A percentile compares a stretch with the other conserved stretches of the same genome.
Evolutionary conservation across 345 rosid species (phyloP).

Genomic region (Eucalyptus pauciflora): DNA sequence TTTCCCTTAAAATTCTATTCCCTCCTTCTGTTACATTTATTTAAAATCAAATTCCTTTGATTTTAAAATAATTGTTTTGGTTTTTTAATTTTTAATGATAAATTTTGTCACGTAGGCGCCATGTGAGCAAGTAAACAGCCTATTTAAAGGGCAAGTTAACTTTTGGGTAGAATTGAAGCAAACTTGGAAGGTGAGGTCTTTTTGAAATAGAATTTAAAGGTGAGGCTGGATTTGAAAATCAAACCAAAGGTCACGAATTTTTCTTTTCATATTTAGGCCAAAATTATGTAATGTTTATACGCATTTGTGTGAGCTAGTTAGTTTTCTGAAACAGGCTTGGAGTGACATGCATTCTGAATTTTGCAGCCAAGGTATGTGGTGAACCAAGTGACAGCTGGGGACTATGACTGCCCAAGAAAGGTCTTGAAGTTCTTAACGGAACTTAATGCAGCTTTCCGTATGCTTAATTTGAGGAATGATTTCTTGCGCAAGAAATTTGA

Average conservation of each 20-base stretch:
- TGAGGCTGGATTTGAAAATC: not conserved
- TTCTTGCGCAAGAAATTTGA: slow-evolving; percentile 96
- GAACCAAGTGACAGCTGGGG: slow-evolving; percentile 82
- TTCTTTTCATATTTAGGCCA: not conserved
- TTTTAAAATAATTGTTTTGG: not conserved
- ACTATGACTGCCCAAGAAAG: slow-evolving; percentile 86
- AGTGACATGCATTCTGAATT: not conserved
- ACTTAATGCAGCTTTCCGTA: slow-evolving; percentile 79
- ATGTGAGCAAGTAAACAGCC: not conserved
- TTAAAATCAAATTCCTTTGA: not conserved
- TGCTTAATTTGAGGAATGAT: slow-evolving; percentile 94
- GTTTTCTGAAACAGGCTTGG: not conserved
- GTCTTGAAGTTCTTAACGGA: slow-evolving; percentile 82
- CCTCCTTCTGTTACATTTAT: not conserved
- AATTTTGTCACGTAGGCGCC: not conserved
- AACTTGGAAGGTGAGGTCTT: not conserved
- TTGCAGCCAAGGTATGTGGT: slow-evolving; percentile 89
- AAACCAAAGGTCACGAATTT: not conserved
- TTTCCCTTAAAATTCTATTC: not conserved
- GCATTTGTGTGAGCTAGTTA: not conserved
- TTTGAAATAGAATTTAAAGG: not conserved
- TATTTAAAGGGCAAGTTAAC: not conserved
- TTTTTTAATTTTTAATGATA: not conserved
- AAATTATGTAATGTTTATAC: not conserved
- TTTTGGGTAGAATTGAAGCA: not conserved